These are phyloP conservation scores for Juncus effusus DNA, from an alignment of 176 grass and related monocot species.

Conservation along the genomic window DNA sequence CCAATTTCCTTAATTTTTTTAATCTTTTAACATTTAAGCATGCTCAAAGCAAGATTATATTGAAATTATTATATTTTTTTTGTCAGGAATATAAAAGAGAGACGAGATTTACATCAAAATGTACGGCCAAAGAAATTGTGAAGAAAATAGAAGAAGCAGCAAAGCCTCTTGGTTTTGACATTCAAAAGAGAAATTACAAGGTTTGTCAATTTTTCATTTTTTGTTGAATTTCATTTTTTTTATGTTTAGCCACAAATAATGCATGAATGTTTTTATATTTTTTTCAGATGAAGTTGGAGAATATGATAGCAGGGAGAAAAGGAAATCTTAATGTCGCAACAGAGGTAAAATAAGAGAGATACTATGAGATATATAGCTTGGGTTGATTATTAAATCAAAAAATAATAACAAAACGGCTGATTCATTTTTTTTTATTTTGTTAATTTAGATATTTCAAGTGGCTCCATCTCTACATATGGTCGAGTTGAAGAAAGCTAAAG, in stretches of 20 bases:
- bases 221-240: neutral
- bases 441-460: constrained; percentile 81
- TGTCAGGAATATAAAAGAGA: constrained; percentile 91
- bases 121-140: constrained; percentile 82
- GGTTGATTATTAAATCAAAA: neutral
- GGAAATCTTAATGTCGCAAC: constrained; percentile 99
- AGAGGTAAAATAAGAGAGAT: constrained; percentile 45
- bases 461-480: constrained; percentile 93
- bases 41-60: no score
- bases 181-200: constrained; percentile 99
- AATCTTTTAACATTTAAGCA: neutral
- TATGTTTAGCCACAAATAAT: neutral
- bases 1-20: neutral
- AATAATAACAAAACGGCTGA: constrained; percentile 1
- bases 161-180: constrained; percentile 92
- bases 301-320: constrained; percentile 89
- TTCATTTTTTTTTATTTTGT: constrained; percentile 8
- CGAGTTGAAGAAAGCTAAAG: constrained; percentile 85
- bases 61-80: constrained; percentile 11
- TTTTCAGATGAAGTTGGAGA: constrained; percentile 85
- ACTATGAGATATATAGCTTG: no score
- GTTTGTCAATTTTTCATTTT: constrained; percentile 29
- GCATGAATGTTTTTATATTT: neutral
- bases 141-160: constrained; percentile 93
- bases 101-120: constrained; percentile 91